Evolutionary conservation across 2,329 filamentous ascomycete genomes (phyloP).

Genomic region (Fusarium gaditjirri): DNA sequence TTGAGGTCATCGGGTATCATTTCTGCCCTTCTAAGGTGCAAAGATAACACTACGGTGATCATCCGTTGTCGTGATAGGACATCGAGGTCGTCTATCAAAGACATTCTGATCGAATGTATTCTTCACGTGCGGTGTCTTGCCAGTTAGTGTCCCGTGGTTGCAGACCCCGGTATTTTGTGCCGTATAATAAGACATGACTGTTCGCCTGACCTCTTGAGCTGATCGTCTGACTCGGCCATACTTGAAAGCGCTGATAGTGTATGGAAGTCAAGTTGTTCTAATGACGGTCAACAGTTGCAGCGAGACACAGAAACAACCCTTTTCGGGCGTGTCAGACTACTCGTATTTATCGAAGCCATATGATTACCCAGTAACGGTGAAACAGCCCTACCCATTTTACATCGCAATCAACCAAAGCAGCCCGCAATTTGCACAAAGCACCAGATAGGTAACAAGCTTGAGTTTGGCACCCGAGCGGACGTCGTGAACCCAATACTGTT

Average conservation of each 20-base stretch:
- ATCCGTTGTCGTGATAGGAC: constrained; percentile 9
- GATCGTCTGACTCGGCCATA: constrained; percentile 31
- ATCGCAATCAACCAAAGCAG: neutral
- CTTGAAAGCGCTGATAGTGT: neutral
- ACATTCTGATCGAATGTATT: neutral
- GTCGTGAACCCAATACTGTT: constrained; percentile 24
- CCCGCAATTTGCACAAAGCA: neutral
- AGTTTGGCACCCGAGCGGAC: neutral
- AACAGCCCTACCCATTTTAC: neutral
- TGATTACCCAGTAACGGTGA: neutral
- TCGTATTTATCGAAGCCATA: neutral
- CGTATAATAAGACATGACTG: constrained; percentile 18
- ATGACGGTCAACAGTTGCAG: neutral
- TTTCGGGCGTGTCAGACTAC: neutral
- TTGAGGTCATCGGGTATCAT: constrained; percentile 13
- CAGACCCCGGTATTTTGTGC: neutral
- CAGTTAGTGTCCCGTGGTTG: constrained; percentile 20
- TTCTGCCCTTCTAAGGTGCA: neutral
- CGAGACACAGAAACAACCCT: neutral
- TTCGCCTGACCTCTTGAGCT: constrained; percentile 1
- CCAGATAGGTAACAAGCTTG: neutral
- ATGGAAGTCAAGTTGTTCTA: neutral
- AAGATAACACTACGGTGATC: constrained; percentile 11
- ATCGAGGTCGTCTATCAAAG: constrained; percentile 2
- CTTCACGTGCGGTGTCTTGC: neutral